These are phyloP conservation scores for Ophiocordyceps camponoti-rufipedis DNA, from an alignment of 2,329 filamentous ascomycete species.

Conservation along the genomic window DNA sequence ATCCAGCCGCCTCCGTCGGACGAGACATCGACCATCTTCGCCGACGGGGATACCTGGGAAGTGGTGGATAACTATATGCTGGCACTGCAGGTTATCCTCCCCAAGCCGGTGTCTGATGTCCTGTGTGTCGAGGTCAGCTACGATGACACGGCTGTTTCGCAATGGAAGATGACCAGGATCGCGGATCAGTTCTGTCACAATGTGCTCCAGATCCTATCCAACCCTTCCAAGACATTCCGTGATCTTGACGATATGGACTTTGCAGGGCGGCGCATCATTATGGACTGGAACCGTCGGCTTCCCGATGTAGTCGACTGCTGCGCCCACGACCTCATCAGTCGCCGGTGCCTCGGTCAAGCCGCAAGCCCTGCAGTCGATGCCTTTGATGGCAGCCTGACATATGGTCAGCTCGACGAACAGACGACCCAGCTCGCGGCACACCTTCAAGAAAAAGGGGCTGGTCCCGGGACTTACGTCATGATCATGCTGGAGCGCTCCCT, in stretches of 20 bases:
- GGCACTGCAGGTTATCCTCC: neutral
- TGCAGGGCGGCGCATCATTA: neutral
- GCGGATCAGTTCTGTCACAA: slow-evolving; percentile 1
- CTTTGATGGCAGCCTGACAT: slow-evolving; percentile 1
- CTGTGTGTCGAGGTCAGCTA: neutral
- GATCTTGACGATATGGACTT: neutral
- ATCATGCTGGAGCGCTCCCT: slow-evolving; percentile 1
- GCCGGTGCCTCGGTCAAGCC: neutral
- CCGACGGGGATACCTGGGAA: slow-evolving; percentile 1
- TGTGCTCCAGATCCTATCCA: neutral
- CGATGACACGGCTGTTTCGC: neutral
- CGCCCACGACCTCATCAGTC: slow-evolving; percentile 1
- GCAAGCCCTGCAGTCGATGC: neutral
- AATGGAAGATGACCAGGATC: slow-evolving; percentile 1
- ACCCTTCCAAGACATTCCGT: neutral
- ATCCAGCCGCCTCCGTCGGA: slow-evolving; percentile 6
- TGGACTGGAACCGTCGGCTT: neutral
- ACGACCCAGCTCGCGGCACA: slow-evolving; percentile 1
- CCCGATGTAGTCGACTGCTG: neutral
- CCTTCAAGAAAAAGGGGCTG: slow-evolving; percentile 1
- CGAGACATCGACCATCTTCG: neutral
- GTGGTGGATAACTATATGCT: slow-evolving; percentile 1
- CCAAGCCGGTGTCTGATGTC: neutral
- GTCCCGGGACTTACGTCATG: neutral
- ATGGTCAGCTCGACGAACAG: slow-evolving; percentile 2